Evolutionary conservation across 1,284 basidiomycete species (phyloP), one percentile per base, ranked within the genome.

Genomic region (Marasmius fiardii): DNA sequence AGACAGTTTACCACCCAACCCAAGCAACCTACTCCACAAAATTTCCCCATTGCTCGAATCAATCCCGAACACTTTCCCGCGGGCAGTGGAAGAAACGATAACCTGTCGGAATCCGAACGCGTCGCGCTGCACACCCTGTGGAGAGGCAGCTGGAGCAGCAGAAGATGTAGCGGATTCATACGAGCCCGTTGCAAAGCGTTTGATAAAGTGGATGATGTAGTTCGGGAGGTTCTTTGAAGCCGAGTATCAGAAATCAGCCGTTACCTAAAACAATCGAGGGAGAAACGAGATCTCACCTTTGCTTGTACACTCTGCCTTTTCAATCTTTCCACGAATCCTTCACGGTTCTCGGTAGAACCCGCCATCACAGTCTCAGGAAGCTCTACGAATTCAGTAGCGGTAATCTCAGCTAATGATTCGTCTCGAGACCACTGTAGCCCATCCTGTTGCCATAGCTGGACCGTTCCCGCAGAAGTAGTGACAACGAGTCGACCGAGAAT

Each of bases 31-130:
- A 59, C 79, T 86, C 93, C 93, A 95, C 1, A 95, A 66, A 24
- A 91, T 78, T 2, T 79, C 74, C 1, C 94, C 92, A 51, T 79
- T 90, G 20, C 82, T 81, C 3, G 88, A 89, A 66, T 97, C 93
- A 50, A 97, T 71, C 0, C 87, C 95, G 65, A 88, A 93, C 0
- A 95, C 64, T 67, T 93, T 93, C 18, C 93, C 93, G 33, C 80
- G 76, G 1, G 73, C 63, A 1, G 91, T 93, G 0, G 86, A 89
- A 2, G 79, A 80, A 2, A 97, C 80, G 50, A 95, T 80, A 39
- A 98, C 69, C 68, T 97, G 93, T 48, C 90, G 81, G 70, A 97
- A 93, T 0, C 93, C 95, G 67, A 96, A 97, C 1, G 86, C 73
- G 65, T 97, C 93, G 2, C 90, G 82, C 50, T 77, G 75, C 0